Evolutionary conservation across 1,139 yeast species (phyloP).

Genomic region (Protomyces pachydermus): DNA sequence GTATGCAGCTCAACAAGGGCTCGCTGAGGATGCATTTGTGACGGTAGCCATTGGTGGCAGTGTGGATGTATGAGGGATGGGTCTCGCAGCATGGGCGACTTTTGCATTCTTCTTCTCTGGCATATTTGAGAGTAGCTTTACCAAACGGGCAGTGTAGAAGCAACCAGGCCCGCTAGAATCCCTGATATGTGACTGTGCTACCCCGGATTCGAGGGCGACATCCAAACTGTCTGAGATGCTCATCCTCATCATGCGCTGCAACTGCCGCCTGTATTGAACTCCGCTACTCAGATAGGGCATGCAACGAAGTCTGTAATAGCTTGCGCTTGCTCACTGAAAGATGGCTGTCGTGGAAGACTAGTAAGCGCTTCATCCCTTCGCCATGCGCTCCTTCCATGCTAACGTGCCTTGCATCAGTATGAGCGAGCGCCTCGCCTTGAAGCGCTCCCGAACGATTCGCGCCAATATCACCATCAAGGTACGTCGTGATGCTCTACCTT

Average conservation of each 20-base stretch:
- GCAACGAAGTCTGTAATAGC: too few relatives aligned
- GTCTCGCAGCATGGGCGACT: not conserved
- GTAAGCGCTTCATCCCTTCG: not conserved
- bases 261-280: too few relatives aligned
- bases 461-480: not conserved
- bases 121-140: too few relatives aligned
- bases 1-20: not conserved
- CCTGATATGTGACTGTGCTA: too few relatives aligned
- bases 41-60: slow-evolving; percentile 24
- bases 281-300: too few relatives aligned
- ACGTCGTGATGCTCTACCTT: not conserved
- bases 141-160: too few relatives aligned
- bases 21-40: slow-evolving; percentile 10
- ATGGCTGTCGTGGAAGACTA: not conserved
- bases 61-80: not conserved
- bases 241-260: too few relatives aligned
- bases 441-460: not conserved
- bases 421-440: not conserved
- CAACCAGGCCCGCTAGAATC: too few relatives aligned
- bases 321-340: not conserved
- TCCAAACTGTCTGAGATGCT: too few relatives aligned
- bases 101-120: not conserved
- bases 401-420: too few relatives aligned
- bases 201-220: too few relatives aligned
- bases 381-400: too few relatives aligned